Base-by-base conservation (phyloP, 805 yeast genomes). In the Ogataea polymorpha region DNA sequence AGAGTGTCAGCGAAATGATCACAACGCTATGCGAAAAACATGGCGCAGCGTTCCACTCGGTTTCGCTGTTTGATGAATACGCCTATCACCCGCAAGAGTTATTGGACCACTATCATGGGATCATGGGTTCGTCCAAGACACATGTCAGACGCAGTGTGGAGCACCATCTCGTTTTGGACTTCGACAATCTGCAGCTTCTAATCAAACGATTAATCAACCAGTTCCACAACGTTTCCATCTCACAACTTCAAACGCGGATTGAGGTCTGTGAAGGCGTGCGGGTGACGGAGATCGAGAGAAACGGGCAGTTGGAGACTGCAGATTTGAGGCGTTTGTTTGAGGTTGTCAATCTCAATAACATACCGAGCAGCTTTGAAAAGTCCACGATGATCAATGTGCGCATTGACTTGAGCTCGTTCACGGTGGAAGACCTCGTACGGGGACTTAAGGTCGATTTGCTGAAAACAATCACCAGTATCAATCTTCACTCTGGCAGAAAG, bases 41-140 rank as follows among this genome's bases (percentile, higher is more conserved):
- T 26, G 37, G 46, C 15, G 51, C 57, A 2, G 41, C 48, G 5
- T 57, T 61, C 32, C 53, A 48, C 13, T 41, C 49, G 6, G 42
- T 61, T 6, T 43, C 56, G 5, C 34, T 61, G 6, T 50, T 54
- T 17, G 65, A 61, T 46, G 66, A 61, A 30, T 58, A 50, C 30
- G 43, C 30, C 14, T 55, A 47, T 42, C 38, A 32, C 11, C 51
- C 59, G 3, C 18, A 12, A n/a, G 55, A 58, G 24, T 24, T 58
- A 2, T 7, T 52, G 4, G 26, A 32, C 6, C 55, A 58, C 42
- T 45, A 46, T 32, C 18, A 45, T 11, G 39, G 21, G n/a, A 23
- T 59, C 6, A 41, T 32, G 20, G 37, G 45, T 4, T 14, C 35
- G 5, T 12, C 27, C 6, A 27, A 21, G 7, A 3, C 32, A 2